Evolutionary conservation across 371 early-diverging fungal genomes (phyloP), one percentile per base, ranked within the genome.

Genomic region (Fennellomyces sp.): DNA sequence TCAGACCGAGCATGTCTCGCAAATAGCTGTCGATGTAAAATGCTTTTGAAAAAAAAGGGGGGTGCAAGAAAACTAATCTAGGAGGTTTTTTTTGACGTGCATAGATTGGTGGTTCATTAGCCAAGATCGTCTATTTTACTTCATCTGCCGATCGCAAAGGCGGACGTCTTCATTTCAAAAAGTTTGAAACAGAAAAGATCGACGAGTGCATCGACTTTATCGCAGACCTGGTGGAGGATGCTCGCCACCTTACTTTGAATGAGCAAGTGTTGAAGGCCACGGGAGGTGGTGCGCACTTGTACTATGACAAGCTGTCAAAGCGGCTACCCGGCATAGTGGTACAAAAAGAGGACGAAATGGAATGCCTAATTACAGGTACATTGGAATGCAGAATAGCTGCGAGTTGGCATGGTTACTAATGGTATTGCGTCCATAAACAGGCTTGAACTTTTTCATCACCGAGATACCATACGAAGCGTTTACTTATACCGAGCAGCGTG

Each of bases 381-480:
- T 26, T 41, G 30, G 1, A 21, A 15, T 2, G 36, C 13, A 35
- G 15, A 19, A n/a, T n/a, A n/a, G n/a, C n/a, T n/a, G n/a, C n/a
- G n/a, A n/a, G 33, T 41, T 1, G n/a, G n/a, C 5, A 38, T 30
- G 3, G 38, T 39, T 30, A 23, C n/a, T 15, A 21, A 2, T 28
- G 30, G 7, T 23, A 33, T 25, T 10, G 27, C n/a, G n/a, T 52
- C 4, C 15, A 23, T 35, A n/a, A 58, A 1, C 64, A 83, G 93
- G 95, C 30, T 77, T 96, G 25, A 95, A 93, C 76, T 98, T 97
- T 72, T 83, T 96, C 31, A 92, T 96, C 33, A 87, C 91, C 26
- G 91, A 96, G 66, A 92, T 97, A 58, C 91, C 96, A 0, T 90
- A 94, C 69, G 98, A 98, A 76, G 96, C 94, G n/a, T 98, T 97